These are phyloP conservation scores for Mycena vitilis DNA, from an alignment of 768 basidiomycete species.

Conservation along the genomic window DNA sequence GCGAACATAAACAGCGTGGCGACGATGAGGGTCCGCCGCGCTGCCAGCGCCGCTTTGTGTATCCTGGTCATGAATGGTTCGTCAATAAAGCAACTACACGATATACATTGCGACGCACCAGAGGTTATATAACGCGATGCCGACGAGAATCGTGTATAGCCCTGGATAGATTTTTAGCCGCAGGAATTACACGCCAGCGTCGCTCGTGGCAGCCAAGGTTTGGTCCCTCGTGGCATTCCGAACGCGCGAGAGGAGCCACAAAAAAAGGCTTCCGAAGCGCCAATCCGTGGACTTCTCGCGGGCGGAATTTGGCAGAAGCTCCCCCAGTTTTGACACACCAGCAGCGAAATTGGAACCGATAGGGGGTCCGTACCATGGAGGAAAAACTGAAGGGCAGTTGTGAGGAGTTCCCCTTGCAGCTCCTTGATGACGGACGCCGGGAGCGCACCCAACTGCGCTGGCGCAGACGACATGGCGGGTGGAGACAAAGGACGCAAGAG, in stretches of 20 bases:
- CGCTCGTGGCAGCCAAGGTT: too few relatives aligned
- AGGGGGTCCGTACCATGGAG: conserved; percentile 16
- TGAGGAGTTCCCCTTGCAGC: conserved; percentile 25
- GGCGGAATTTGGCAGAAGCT: too few relatives aligned
- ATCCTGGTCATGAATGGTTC: background rate
- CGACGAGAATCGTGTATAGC: conserved; percentile 20
- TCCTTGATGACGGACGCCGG: conserved; percentile 3
- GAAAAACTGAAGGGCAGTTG: conserved; percentile 29
- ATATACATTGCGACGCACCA: conserved; percentile 8
- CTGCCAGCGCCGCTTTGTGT: conserved; percentile 3
- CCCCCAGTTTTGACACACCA: too few relatives aligned
- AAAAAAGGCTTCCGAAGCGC: too few relatives aligned
- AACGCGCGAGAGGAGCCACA: too few relatives aligned
- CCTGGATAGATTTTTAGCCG: conserved; percentile 14
- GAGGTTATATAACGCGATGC: conserved; percentile 21
- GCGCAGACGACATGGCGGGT: conserved; percentile 20
- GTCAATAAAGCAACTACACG: background rate
- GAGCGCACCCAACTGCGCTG: conserved; percentile 24
- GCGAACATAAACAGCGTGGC: conserved; percentile 26
- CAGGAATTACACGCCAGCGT: too few relatives aligned
- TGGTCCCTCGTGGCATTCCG: too few relatives aligned
- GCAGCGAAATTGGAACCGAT: too few relatives aligned
- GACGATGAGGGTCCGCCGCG: conserved; percentile 11
- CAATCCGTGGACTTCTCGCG: too few relatives aligned
- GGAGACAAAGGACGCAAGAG: too few relatives aligned